phyloP scores from a whole-genome alignment of 2,329 filamentous ascomycete genomes.

The Alternaria ethzedia region DNA sequence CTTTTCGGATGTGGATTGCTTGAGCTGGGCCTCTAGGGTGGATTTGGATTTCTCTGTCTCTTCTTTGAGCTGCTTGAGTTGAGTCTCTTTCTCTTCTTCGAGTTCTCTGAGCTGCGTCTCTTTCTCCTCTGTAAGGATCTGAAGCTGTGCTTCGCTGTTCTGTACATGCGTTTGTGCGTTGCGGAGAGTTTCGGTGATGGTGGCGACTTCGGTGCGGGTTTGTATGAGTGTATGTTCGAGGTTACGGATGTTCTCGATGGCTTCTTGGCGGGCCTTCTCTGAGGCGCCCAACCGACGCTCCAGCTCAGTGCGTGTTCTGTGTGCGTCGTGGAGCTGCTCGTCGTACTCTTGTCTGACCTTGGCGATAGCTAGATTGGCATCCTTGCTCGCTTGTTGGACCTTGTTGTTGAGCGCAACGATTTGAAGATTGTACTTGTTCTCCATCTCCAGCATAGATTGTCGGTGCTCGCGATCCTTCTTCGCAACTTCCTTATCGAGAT shows the following conservation, averaged over 20 bases:
- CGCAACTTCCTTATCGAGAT: conserved; percentile 71
- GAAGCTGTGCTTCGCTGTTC: conserved; percentile 41
- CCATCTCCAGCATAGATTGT: conserved; percentile 48
- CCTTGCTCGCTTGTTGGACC: conserved; percentile 40
- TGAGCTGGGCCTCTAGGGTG: background rate
- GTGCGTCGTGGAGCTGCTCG: conserved; percentile 37
- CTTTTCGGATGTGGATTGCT: conserved; percentile 5
- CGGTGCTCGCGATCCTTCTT: conserved; percentile 52
- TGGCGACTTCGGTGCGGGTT: conserved; percentile 35
- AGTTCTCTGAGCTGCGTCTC: background rate
- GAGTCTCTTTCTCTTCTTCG: background rate
- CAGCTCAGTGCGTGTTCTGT: conserved; percentile 29
- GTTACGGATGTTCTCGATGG: conserved; percentile 31
- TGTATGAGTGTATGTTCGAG: conserved; percentile 36
- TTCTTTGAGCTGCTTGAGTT: background rate
- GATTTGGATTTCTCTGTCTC: conserved; percentile 15
- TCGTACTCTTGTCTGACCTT: conserved; percentile 45
- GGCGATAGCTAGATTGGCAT: conserved; percentile 31
- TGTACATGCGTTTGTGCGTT: conserved; percentile 33
- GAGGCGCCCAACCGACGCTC: conserved; percentile 35
- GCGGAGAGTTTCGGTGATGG: conserved; percentile 26
- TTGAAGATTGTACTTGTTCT: conserved; percentile 57
- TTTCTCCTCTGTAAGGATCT: conserved; percentile 48
- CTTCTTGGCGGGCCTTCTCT: conserved; percentile 35
- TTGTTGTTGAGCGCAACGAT: conserved; percentile 45